Evolutionary conservation across 768 basidiomycete species (phyloP).

Genomic region (Trametes punicea): DNA sequence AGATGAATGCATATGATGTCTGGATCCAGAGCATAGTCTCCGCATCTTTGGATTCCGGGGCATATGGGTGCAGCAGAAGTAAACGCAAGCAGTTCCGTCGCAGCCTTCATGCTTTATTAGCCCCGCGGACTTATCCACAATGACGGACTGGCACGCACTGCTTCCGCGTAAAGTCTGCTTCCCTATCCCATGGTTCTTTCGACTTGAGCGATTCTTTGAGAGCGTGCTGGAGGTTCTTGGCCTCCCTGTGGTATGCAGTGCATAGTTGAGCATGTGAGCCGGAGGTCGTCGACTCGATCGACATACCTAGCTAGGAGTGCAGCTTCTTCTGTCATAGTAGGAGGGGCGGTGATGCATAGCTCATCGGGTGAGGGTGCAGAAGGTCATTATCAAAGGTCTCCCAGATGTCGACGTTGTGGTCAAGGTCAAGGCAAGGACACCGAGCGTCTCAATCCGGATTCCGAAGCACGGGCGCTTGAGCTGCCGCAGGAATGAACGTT

Average conservation of each 20-base stretch:
- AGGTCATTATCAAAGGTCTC: conserved; percentile 31
- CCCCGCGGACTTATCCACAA: background rate
- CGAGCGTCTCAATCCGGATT: too few relatives aligned
- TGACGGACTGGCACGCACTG: conserved; percentile 50
- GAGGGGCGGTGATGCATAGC: background rate
- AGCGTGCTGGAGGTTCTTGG: conserved; percentile 67
- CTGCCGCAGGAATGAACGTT: background rate
- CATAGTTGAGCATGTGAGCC: conserved; percentile 7
- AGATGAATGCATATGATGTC: conserved; percentile 83
- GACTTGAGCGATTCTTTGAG: conserved; percentile 74
- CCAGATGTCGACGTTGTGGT: conserved; percentile 52
- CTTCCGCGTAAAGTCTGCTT: conserved; percentile 83
- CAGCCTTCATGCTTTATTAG: conserved; percentile 43
- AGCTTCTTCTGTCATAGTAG: conserved; percentile 40
- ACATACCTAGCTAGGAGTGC: conserved; percentile 37
- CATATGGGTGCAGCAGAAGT: conserved; percentile 63
- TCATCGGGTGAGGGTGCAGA: background rate
- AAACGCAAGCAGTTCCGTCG: conserved; percentile 68
- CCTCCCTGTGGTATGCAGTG: conserved; percentile 57
- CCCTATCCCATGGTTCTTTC: conserved; percentile 77
- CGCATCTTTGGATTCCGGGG: conserved; percentile 72
- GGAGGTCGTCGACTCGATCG: background rate
- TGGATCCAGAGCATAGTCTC: conserved; percentile 91
- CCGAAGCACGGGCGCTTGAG: background rate
- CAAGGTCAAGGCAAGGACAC: conserved; percentile 70